Evolutionary conservation across 495 filamentous ascomycete genomes (phyloP), one percentile per base, ranked within the genome.

Genomic region (Penicillium goetzii): DNA sequence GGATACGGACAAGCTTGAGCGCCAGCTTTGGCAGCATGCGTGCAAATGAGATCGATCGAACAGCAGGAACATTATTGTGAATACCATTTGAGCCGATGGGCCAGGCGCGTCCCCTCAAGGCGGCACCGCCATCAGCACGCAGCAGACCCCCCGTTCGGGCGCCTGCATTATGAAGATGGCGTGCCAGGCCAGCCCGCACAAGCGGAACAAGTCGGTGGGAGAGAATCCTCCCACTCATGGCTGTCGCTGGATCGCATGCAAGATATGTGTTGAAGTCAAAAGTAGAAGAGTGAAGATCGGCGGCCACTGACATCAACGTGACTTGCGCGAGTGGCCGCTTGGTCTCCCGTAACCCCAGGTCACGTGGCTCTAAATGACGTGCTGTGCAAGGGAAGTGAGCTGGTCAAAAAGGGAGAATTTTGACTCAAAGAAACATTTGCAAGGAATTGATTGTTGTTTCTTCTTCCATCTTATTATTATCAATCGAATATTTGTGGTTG

Each of bases 21-120:
- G 93, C 87, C 43, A 99, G 82, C 70, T 91, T 91, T 3, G 95
- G 95, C n/a, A 99, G 81, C 54, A 91, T 84, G 54, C 95, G 85
- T 8, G 83, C 84, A 71, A 98, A 98, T 7, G 94, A 97, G 47
- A 92, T 90, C 61, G 89, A 89, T 57, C 95, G 88, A 14, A 93
- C 90, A 26, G 89, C 87, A 60, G 92, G 90, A 19, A 92, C 86
- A 73, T 81, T 81, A 81, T 96, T 92, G 74, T 97, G 93, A 61
- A 96, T 88, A 14, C 85, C 82, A 70, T 89, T 93, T 51, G 85
- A 76, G 9, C 91, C 90, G 30, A 88, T 78, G 14, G 92, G 91
- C 88, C 91, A 93, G 71, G 85, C 82, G 64, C 87, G 84, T 51
- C 86, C 80, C 59, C 87, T 80, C 47, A 86, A 78, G 45, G 87